These are phyloP conservation scores for Pueraria montana DNA, from an alignment of 306 rosid species.

Conservation along the genomic window DNA sequence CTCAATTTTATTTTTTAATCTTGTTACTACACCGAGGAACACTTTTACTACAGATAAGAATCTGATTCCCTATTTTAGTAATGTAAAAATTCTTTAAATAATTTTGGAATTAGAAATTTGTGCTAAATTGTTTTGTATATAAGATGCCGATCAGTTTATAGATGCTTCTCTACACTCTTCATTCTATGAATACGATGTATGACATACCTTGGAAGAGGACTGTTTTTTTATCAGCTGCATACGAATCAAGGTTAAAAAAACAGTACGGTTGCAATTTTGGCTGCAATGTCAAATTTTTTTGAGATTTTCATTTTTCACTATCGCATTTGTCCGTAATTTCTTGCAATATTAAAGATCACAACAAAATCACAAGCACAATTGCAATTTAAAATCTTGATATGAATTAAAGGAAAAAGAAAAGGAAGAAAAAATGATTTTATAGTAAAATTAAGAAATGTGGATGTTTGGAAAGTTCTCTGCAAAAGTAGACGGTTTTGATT, in stretches of 20 bases:
- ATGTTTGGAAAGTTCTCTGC: not conserved
- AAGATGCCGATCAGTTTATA: not conserved
- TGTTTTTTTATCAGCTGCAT: not conserved
- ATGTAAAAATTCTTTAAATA: conserved; percentile 26
- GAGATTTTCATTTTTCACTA: not conserved
- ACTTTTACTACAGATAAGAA: conserved; percentile 13
- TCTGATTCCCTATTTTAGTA: conserved; percentile 46
- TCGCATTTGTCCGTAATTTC: not conserved
- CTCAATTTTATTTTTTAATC: conserved; percentile 48
- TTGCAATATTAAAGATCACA: too few relatives aligned
- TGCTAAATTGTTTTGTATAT: not conserved
- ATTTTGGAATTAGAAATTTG: conserved; percentile 20
- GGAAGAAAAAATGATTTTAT: not conserved
- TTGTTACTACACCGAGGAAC: conserved; percentile 35
- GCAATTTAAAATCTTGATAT: not conserved
- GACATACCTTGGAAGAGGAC: not conserved
- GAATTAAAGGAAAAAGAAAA: not conserved
- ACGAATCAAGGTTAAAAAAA: not conserved
- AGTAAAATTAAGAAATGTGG: not conserved
- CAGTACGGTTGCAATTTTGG: not conserved
- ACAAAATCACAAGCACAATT: too few relatives aligned
- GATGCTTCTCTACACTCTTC: not conserved
- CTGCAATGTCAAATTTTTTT: not conserved
- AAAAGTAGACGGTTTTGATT: not conserved
- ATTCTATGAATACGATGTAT: not conserved